A percentile compares a stretch with the other conserved stretches of the same genome.
Conservation (phyloP, 345 rosid genomes). For the Trapa bicornis region DNA sequence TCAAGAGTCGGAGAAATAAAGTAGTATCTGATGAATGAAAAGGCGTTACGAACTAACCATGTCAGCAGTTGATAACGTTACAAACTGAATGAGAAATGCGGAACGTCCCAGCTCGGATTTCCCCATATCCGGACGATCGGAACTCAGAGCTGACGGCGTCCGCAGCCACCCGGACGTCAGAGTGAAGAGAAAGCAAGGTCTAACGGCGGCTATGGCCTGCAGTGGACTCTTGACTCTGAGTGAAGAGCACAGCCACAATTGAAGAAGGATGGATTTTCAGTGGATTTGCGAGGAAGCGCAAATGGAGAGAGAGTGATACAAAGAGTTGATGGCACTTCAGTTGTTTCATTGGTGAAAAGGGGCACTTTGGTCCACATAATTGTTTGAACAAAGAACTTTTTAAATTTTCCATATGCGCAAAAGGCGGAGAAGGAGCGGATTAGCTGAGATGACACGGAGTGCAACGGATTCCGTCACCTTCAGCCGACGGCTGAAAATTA, state of each 20-base stretch:
- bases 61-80: background rate
- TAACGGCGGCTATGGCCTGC: background rate
- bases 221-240: background rate
- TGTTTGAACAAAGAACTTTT: background rate
- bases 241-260: background rate
- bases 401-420: constrained; percentile 8
- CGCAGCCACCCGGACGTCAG: constrained; percentile 1
- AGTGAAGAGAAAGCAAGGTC: background rate
- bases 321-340: background rate
- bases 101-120: background rate
- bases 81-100: background rate
- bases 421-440: background rate
- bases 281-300: background rate
- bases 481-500: too few relatives aligned
- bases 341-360: background rate
- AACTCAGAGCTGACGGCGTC: background rate
- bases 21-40: background rate
- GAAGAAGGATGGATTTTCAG: background rate
- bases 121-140: background rate
- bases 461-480: background rate
- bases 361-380: constrained; percentile 6
- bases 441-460: background rate
- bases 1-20: background rate
- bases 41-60: constrained; percentile 8
- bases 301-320: background rate